These are phyloP conservation scores for Volvox carteri DNA, from an alignment of 163 green algal species.

Conservation along the genomic window DNA sequence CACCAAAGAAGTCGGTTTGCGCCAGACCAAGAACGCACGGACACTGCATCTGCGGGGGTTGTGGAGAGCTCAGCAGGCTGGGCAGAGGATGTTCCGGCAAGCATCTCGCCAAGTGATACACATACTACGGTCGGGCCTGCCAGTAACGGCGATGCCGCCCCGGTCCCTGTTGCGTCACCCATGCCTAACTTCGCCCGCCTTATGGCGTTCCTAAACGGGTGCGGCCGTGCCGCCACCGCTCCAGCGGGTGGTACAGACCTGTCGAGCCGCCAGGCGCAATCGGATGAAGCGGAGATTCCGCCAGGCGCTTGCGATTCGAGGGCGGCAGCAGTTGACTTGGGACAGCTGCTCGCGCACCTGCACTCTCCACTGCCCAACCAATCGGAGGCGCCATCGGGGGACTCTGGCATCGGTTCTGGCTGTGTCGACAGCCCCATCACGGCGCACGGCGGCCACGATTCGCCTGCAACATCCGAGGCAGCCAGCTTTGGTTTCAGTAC, in stretches of 20 bases:
- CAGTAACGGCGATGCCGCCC: neutral
- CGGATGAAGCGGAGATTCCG: neutral
- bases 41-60: neutral
- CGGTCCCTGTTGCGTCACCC: neutral
- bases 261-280: neutral
- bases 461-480: conserved; percentile 25
- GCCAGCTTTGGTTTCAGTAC: conserved; percentile 52
- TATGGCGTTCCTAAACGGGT: conserved; percentile 17
- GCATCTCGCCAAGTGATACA: neutral
- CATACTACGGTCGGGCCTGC: neutral
- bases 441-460: neutral
- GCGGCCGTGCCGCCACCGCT: neutral
- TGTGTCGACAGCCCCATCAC: conserved; percentile 3
- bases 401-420: neutral
- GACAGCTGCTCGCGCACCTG: conserved; percentile 19
- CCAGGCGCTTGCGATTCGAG: neutral
- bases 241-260: neutral
- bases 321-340: neutral
- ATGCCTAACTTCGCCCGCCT: conserved; percentile 37
- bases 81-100: neutral
- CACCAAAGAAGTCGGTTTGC: neutral
- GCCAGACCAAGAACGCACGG: neutral
- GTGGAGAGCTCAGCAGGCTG: neutral
- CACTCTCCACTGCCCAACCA: conserved; percentile 27
- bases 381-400: neutral